phyloP scores from a whole-genome alignment of 306 rosid genomes.

The Cucurbita moschata region DNA sequence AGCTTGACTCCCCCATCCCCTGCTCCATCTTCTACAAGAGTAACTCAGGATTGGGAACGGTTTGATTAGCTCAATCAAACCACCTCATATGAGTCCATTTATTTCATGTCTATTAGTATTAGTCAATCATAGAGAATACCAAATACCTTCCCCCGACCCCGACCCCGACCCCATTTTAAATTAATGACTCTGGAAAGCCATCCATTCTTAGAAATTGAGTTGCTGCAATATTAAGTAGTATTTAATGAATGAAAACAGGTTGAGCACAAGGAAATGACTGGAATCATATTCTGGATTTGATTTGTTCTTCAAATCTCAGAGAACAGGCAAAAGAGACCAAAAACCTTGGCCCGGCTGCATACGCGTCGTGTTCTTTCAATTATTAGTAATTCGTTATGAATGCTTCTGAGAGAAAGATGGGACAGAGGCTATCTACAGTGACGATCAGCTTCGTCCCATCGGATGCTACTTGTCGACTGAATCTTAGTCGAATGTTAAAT shows the following conservation, averaged over 20 bases:
- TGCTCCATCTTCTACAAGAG: constrained; percentile 29
- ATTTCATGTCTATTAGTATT: neutral
- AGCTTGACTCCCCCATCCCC: constrained; percentile 46
- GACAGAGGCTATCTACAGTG: neutral
- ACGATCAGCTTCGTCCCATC: neutral
- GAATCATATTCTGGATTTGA: neutral
- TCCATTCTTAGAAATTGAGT: neutral
- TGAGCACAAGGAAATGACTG: neutral
- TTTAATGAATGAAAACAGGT: neutral
- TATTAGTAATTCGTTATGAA: neutral
- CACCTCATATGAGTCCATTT: neutral
- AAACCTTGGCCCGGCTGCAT: neutral
- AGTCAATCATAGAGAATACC: neutral
- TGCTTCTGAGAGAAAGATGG: neutral
- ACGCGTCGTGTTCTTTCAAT: neutral
- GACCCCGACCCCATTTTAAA: neutral
- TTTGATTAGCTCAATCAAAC: constrained; percentile 25
- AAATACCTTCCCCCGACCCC: neutral
- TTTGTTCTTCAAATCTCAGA: neutral
- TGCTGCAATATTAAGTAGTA: neutral
- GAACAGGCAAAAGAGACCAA: neutral
- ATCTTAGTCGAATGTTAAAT: neutral
- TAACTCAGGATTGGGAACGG: constrained; percentile 35
- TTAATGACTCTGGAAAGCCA: neutral
- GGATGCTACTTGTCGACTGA: neutral